phyloP scores from a whole-genome alignment of 129 eudicot genomes.

The Flaveria brownii region DNA sequence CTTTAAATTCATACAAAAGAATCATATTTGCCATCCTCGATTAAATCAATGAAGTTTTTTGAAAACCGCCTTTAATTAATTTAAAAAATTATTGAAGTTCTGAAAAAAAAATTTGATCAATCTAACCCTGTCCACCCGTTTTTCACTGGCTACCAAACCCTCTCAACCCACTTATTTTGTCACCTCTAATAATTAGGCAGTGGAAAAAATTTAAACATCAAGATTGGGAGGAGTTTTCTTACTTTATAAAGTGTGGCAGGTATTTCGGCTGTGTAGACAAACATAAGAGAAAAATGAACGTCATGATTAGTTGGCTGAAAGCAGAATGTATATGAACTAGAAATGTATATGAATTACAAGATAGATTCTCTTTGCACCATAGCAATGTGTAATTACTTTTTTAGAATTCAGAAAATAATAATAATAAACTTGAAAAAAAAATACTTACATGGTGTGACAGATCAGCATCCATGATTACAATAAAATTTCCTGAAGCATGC shows the following conservation, averaged over 20 bases:
- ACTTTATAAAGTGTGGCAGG: slow-evolving; percentile 83
- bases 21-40: not conserved
- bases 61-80: not conserved
- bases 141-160: not conserved
- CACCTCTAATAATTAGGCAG: not conserved
- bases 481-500: slow-evolving; percentile 87
- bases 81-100: not conserved
- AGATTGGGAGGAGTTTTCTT: slow-evolving; percentile 35
- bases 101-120: not conserved
- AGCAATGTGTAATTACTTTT: not conserved
- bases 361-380: not conserved
- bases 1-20: not conserved
- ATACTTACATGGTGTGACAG: slow-evolving; percentile 91
- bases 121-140: not conserved
- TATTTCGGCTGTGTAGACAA: slow-evolving; percentile 67
- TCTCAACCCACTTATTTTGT: not conserved
- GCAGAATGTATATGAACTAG: not conserved
- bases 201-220: slow-evolving; percentile 8
- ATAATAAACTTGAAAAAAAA: not conserved
- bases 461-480: slow-evolving; percentile 96
- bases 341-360: not conserved
- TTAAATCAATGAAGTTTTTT: not conserved
- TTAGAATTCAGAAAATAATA: not conserved
- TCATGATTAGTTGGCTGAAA: slow-evolving; percentile 10
- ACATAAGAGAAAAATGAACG: slow-evolving; percentile 15